phyloP scores from a whole-genome alignment of 2,329 filamentous ascomycete species.

The Cordyceps pruinosa region DNA sequence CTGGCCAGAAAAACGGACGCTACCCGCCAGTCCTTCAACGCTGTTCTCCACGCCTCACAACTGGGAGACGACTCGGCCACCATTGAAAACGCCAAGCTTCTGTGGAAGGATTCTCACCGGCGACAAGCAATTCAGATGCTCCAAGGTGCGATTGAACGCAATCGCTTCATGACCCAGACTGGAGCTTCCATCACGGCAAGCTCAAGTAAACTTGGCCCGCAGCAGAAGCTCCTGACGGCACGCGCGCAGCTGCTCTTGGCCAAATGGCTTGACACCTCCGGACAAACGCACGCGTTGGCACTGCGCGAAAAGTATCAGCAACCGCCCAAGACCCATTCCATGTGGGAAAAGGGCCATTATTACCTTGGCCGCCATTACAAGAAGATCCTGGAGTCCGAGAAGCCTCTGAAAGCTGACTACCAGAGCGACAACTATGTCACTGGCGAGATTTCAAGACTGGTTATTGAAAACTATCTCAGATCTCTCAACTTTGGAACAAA shows the following conservation, averaged over 20 bases:
- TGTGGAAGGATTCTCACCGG: conserved; percentile 91
- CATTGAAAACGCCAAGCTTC: conserved; percentile 85
- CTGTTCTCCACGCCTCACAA: conserved; percentile 79
- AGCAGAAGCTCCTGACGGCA: conserved; percentile 58
- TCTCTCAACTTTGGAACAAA: conserved; percentile 86
- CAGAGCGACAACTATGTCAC: conserved; percentile 70
- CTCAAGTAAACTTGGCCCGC: conserved; percentile 32
- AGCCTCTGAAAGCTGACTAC: conserved; percentile 64
- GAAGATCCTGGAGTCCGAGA: conserved; percentile 87
- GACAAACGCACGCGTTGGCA: conserved; percentile 78
- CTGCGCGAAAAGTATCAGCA: conserved; percentile 77
- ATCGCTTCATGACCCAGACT: conserved; percentile 58
- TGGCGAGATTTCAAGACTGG: conserved; percentile 78
- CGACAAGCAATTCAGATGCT: conserved; percentile 91
- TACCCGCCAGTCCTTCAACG: conserved; percentile 84
- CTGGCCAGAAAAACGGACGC: conserved; percentile 81
- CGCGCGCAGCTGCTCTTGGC: conserved; percentile 82
- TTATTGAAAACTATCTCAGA: conserved; percentile 88
- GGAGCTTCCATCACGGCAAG: conserved; percentile 18
- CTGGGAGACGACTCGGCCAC: conserved; percentile 81
- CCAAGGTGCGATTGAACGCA: conserved; percentile 74
- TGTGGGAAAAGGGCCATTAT: conserved; percentile 97
- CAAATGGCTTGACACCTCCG: conserved; percentile 94
- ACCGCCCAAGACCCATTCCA: conserved; percentile 60
- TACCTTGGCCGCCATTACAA: conserved; percentile 97